Evolutionary conservation across 2,329 filamentous ascomycete species (phyloP), one percentile per base, ranked within the genome.

Genomic region (Nemania serpens): DNA sequence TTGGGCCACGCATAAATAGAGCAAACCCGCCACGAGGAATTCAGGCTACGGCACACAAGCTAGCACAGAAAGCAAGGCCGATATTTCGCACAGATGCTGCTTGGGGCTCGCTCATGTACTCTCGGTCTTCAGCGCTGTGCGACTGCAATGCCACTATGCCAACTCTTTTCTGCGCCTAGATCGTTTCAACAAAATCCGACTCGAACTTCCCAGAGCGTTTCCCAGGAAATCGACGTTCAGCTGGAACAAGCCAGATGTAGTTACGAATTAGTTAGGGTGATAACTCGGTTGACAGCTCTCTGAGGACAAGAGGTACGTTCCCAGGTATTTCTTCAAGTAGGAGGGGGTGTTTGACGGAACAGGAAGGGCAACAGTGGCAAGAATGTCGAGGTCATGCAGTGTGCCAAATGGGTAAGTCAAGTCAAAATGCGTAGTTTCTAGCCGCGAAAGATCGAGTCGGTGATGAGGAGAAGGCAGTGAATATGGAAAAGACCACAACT

Each of bases 21-120:
- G 59, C 53, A 58, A 67, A 58, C 59, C 63, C 62, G 60, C 55
- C 56, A 64, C 67, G 64, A 61, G 62, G 62, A 68, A 63, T 64
- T 65, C 62, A 67, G 67, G 63, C 62, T 66, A 68, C 63, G 68
- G 71, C 69, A 66, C 61, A 69, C 67, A 61, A 54, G 61, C 68
- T 64, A 55, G 63, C 66, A 69, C 64, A 67, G 55, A 29, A 64
- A 63, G 57, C 56, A 65, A 57, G 56, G 54, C 58, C 53, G 59
- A 64, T 61, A 62, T 60, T 60, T 64, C 65, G 64, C 60, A 58
- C 60, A 69, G 68, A 62, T 68, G 66, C 65, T 54, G 52, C 62
- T 68, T 62, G 63, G 59, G 62, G 58, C 66, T 68, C 66, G 61
- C 65, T 64, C 63, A 63, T 59, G 50, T 53, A 62, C 63, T 60